phyloP scores from a whole-genome alignment of 805 yeast species.

The Candida gorgasii region DNA sequence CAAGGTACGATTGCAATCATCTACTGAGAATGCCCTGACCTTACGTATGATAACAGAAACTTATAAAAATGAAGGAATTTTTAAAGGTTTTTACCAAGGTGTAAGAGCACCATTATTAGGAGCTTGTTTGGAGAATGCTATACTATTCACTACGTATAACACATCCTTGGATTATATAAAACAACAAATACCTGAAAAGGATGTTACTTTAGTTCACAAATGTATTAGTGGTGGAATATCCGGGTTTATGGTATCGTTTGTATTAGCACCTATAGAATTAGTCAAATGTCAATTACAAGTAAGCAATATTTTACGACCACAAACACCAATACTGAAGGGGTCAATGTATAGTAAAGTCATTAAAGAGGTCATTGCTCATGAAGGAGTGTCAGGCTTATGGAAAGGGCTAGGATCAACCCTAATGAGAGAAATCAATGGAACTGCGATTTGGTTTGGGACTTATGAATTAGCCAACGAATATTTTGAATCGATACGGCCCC shows the following conservation, averaged over 20 bases:
- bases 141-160: constrained; percentile 68
- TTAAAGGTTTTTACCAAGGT: constrained; percentile 78
- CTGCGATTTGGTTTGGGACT: constrained; percentile 92
- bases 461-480: constrained; percentile 57
- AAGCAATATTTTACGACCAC: constrained; percentile 23
- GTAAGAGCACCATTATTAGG: constrained; percentile 81
- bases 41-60: constrained; percentile 65
- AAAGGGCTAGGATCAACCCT: constrained; percentile 82
- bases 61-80: constrained; percentile 62
- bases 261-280: constrained; percentile 89
- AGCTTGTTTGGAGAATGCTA: constrained; percentile 87
- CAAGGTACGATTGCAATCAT: constrained; percentile 81
- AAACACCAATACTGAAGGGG: background rate
- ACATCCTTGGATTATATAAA: constrained; percentile 31
- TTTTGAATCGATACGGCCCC: constrained; percentile 30
- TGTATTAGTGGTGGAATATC: constrained; percentile 76
- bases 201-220: constrained; percentile 44
- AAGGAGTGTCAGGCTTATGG: constrained; percentile 80
- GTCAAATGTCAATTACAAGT: constrained; percentile 89
- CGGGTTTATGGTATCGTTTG: constrained; percentile 79
- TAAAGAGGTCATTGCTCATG: constrained; percentile 40
- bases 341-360: constrained; percentile 32
- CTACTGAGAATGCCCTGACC: constrained; percentile 42
- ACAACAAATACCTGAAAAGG: constrained; percentile 5
- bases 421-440: constrained; percentile 82